A percentile compares a stretch with the other conserved stretches of the same genome.
Conservation (phyloP, 371 early-diverging fungal genomes). For the Quaeritorhiza haematococci region DNA sequence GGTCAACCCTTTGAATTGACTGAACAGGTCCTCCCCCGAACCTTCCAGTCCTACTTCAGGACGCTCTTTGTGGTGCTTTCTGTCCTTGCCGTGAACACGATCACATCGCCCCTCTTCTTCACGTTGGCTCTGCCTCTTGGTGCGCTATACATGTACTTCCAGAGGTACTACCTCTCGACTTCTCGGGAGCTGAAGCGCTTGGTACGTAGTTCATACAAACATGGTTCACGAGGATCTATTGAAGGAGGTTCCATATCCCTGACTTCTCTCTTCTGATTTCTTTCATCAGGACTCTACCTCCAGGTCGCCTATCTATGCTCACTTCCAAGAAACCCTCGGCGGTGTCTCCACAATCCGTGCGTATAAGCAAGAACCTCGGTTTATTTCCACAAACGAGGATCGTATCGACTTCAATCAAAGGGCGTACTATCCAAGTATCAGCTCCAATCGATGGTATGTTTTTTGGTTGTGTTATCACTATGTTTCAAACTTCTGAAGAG, state of each 20-base stretch:
- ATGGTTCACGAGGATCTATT: not conserved
- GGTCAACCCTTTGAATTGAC: no score
- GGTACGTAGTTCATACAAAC: no score
- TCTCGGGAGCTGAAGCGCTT: slow-evolving; percentile 48
- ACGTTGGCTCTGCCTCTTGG: slow-evolving; percentile 38
- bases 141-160: slow-evolving; percentile 40
- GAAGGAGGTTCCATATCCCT: not conserved
- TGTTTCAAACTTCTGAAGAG: not conserved
- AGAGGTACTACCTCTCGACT: slow-evolving; percentile 39
- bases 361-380: slow-evolving; percentile 49
- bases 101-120: slow-evolving; percentile 33
- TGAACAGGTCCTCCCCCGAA: slow-evolving; percentile 27
- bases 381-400: slow-evolving; percentile 65
- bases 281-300: slow-evolving; percentile 28
- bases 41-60: slow-evolving; percentile 35
- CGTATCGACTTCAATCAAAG: slow-evolving; percentile 73
- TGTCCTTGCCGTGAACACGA: slow-evolving; percentile 37
- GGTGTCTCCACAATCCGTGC: slow-evolving; percentile 50
- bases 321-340: slow-evolving; percentile 46
- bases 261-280: not conserved
- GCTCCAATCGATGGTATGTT: slow-evolving; percentile 72
- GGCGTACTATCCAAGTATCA: slow-evolving; percentile 74
- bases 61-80: slow-evolving; percentile 37
- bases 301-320: slow-evolving; percentile 41
- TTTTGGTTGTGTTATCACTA: slow-evolving; percentile 4